Evolutionary conservation across 352 stramenopile species (phyloP).

Genomic region (Phytophthora idaei): DNA sequence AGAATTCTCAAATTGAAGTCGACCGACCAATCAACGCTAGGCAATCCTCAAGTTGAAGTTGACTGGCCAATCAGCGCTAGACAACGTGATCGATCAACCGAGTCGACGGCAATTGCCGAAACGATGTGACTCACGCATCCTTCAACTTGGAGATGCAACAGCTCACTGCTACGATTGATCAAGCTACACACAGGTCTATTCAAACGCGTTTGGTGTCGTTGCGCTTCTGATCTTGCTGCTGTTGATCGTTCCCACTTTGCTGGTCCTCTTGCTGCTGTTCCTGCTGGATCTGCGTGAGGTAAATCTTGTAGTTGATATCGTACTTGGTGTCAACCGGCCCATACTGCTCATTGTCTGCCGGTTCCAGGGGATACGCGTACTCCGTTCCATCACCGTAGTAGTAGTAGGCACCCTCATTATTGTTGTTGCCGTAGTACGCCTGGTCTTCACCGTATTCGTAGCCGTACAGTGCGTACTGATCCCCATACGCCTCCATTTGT

Average conservation of each 20-base stretch:
- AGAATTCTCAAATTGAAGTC: too few species aligned
- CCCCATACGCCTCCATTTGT: conserved; percentile 1
- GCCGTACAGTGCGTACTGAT: conserved; percentile 22
- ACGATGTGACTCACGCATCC: too few species aligned
- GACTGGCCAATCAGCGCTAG: too few species aligned
- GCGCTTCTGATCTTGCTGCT: conserved; percentile 3
- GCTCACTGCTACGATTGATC: background rate
- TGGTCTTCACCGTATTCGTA: conserved; percentile 26
- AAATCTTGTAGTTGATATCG: conserved; percentile 78
- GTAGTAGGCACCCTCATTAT: conserved; percentile 15
- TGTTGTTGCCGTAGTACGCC: conserved; percentile 14
- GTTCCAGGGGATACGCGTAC: conserved; percentile 13
- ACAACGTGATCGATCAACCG: background rate
- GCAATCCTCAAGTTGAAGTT: too few species aligned
- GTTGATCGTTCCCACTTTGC: background rate
- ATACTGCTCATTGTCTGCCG: conserved; percentile 17
- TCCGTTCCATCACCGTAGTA: conserved; percentile 23
- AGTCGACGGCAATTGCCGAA: too few species aligned
- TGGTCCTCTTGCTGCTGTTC: conserved; percentile 29
- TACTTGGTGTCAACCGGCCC: conserved; percentile 57
- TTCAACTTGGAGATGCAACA: too few species aligned
- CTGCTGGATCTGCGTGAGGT: conserved; percentile 55
- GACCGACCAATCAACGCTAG: too few species aligned
- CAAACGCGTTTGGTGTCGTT: conserved; percentile 13
- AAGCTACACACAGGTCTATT: conserved; percentile 9